Base-by-base conservation (phyloP, 805 yeast genomes). In the Lachancea lanzarotensis region DNA sequence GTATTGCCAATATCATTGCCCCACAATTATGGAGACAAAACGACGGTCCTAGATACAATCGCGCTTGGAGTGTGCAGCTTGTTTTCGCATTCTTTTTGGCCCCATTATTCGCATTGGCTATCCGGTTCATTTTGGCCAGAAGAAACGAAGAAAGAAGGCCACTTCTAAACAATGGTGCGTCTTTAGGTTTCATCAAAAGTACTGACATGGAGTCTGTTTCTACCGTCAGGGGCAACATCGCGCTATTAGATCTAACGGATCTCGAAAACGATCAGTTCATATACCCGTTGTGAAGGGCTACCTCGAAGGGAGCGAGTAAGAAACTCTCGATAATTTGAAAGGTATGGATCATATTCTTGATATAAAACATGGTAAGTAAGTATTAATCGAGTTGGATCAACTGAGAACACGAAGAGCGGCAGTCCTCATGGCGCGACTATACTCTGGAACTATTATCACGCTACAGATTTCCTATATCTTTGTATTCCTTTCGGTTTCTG, bases 1-100 rank as follows among this genome's bases (percentile, higher is more conserved):
- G 75, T 46, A 50, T 76, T 40, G 66, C 76, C 10, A 78, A 78
- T 51, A 68, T 78, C 31, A 71, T 77, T 25, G 72, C 79, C 4
- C 81, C 82, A 4, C 82, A 77, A 55, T 53, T 78, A 30, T 78
- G 81, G 81, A 66, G 68, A 54, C 61, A 54, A 8, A 57, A 52
- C 15, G 73, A 72, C 49, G 67, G 71, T 6, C 81, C 82, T 39
- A 59, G 71, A 45, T 73, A 67, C 51, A 46, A 57, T n/a, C 66
- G 70, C 2, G 73, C 78, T 8, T 72, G 83, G 82, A 63, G 70
- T 43, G 78, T 76, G 8, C 82, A 77, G 53, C 74, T 76, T 40
- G 78, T 76, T 7, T 51, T 75, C n/a, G 68, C 77, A 7, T 78
- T 74, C 55, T 59, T 67, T 30, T 35, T 63, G 11, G 73, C 81